Conservation (phyloP, 495 filamentous ascomycete species). For the Parathielavia appendiculata region DNA sequence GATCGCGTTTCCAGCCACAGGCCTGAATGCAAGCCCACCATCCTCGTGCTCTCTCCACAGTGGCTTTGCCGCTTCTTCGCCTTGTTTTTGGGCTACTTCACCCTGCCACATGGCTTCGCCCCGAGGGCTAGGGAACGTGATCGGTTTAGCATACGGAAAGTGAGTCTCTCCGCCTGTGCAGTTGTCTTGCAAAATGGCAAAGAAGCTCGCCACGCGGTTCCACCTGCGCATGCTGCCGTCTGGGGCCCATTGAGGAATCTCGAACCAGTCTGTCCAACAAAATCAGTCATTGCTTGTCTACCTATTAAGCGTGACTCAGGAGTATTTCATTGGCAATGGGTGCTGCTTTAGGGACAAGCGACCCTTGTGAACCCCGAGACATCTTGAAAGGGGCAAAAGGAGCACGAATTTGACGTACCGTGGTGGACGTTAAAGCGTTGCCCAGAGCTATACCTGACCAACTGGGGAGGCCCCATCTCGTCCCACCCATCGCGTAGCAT, state of each 20-base stretch:
- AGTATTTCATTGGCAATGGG: too few species aligned
- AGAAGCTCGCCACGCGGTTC: conserved; percentile 48
- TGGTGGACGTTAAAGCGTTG: conserved; percentile 45
- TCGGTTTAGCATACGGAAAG: conserved; percentile 40
- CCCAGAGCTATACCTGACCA: conserved; percentile 44
- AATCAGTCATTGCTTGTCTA: too few species aligned
- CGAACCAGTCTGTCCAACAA: conserved; percentile 42
- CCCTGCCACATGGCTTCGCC: conserved; percentile 26
- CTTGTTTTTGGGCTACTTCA: neutral
- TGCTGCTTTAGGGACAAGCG: too few species aligned
- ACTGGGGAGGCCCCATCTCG: conserved; percentile 46
- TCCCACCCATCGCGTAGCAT: conserved; percentile 41
- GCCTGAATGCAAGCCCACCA: conserved; percentile 48
- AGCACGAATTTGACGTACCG: conserved; percentile 21
- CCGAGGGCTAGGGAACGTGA: conserved; percentile 19
- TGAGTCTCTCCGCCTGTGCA: conserved; percentile 46
- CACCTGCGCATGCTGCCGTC: conserved; percentile 31
- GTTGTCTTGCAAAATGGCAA: conserved; percentile 40
- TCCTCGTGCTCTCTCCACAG: conserved; percentile 45
- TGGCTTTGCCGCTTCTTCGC: conserved; percentile 12
- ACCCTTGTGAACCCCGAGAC: too few species aligned
- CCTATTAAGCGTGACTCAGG: too few species aligned
- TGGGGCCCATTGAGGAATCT: conserved; percentile 22
- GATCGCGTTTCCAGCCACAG: conserved; percentile 48
- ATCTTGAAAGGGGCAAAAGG: too few species aligned